A percentile compares a stretch with the other conserved stretches of the same genome.
Conservation (phyloP, 1,284 basidiomycete species). For the Puccinia coronata region DNA sequence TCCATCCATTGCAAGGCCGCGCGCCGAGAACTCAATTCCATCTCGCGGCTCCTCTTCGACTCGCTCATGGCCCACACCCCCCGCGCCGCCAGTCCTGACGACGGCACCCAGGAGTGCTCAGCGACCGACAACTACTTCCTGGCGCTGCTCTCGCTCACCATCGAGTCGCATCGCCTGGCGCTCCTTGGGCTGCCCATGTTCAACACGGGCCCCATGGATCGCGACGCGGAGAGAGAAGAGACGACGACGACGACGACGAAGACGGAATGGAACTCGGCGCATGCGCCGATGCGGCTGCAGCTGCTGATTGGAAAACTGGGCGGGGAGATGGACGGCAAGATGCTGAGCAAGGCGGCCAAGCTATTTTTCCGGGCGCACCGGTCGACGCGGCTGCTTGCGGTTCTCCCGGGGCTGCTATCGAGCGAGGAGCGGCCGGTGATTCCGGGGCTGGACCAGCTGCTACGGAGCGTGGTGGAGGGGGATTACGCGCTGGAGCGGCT, state of each 20-base stretch:
- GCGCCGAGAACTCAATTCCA: background rate
- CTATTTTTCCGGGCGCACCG: slow-evolving; percentile 22
- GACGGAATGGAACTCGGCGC: background rate
- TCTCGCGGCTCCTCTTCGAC: slow-evolving; percentile 32
- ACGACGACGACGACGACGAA: no score
- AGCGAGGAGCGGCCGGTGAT: background rate
- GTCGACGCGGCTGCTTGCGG: background rate
- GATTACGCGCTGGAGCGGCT: background rate
- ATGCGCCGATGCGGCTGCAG: slow-evolving; percentile 25
- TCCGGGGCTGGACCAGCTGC: slow-evolving; percentile 11
- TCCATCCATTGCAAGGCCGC: slow-evolving; percentile 19
- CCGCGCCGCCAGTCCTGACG: background rate
- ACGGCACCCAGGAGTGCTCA: background rate
- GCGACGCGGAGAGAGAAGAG: background rate
- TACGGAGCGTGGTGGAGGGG: background rate
- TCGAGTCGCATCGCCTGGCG: slow-evolving; percentile 33
- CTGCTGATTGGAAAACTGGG: background rate
- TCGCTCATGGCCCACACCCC: background rate
- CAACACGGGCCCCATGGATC: background rate
- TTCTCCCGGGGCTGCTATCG: background rate
- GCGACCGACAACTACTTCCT: background rate
- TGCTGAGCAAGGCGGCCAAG: slow-evolving; percentile 23
- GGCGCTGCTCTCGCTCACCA: slow-evolving; percentile 7
- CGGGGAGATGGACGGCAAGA: background rate
- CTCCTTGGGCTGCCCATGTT: slow-evolving; percentile 26